Percentiles rank a stretch among this genome's conserved stretches.
Conservation (phyloP, 1,284 basidiomycete species). For the Ganoderma multipileum region DNA sequence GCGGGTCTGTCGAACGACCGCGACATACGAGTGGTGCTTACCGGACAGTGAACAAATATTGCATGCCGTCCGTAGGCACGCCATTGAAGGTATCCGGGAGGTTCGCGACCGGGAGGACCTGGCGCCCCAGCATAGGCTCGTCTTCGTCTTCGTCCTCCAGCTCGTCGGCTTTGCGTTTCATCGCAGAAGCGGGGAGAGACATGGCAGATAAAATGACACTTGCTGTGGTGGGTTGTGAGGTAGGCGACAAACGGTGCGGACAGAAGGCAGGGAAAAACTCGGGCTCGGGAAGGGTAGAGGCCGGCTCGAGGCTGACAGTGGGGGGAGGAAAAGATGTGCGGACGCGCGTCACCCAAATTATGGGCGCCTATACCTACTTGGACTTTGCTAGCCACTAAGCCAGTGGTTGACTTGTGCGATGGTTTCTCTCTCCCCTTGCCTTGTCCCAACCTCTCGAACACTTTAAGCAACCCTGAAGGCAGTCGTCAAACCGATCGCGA, state of each 20-base stretch:
- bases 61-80: constrained; percentile 73
- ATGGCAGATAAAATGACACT: constrained; percentile 2
- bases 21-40: constrained; percentile 38
- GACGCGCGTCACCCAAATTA: neutral
- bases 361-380: neutral
- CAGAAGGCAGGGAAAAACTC: neutral
- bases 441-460: neutral
- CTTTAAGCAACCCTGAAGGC: neutral
- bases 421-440: neutral
- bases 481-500: neutral
- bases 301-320: neutral
- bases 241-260: neutral
- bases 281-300: neutral
- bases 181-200: neutral
- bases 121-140: constrained; percentile 43
- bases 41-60: constrained; percentile 86
- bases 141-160: constrained; percentile 38
- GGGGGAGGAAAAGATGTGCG: neutral
- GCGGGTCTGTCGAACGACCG: neutral
- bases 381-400: neutral
- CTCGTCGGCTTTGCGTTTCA: constrained; percentile 25
- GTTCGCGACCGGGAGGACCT: constrained; percentile 78
- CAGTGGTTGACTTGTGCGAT: neutral
- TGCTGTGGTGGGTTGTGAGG: neutral
- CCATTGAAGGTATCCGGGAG: constrained; percentile 70